These are phyloP conservation scores for Nectriaceae sp. DNA, from an alignment of 2,329 filamentous ascomycete genomes.

Conservation along the genomic window DNA sequence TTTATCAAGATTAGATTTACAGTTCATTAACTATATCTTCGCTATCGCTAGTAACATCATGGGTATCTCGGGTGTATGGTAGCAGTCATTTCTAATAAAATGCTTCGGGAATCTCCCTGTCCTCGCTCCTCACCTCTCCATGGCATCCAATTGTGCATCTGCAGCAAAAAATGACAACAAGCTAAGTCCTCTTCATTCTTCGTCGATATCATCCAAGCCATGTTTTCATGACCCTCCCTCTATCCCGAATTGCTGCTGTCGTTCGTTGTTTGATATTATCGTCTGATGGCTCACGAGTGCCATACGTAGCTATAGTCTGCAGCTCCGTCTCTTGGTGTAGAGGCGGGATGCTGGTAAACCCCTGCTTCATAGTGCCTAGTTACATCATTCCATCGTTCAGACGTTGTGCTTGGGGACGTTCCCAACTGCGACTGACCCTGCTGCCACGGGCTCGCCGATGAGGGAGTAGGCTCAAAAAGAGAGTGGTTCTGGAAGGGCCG, in stretches of 20 bases:
- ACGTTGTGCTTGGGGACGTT: neutral
- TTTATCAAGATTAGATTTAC: neutral
- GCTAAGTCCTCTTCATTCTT: neutral
- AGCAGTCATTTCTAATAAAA: slow-evolving; percentile 7
- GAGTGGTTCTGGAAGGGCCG: neutral
- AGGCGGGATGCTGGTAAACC: neutral
- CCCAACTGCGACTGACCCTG: neutral
- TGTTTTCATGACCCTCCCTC: too few species aligned
- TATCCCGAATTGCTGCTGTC: too few species aligned
- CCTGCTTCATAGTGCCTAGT: neutral
- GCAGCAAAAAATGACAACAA: neutral
- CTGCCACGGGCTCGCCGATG: too few species aligned
- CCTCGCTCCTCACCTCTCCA: neutral
- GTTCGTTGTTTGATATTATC: too few species aligned
- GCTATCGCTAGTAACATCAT: slow-evolving; percentile 7
- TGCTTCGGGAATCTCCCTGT: neutral
- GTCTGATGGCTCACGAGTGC: neutral
- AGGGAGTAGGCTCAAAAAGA: too few species aligned
- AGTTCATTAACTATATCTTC: slow-evolving; percentile 1
- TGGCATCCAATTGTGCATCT: neutral
- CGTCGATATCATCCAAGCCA: neutral
- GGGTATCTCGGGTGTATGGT: slow-evolving; percentile 14
- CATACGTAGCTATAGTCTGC: neutral
- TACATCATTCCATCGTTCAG: neutral
- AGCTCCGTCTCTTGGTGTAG: neutral